Evolutionary conservation across 1,284 basidiomycete genomes (phyloP).

Genomic region (Irpex sp.): DNA sequence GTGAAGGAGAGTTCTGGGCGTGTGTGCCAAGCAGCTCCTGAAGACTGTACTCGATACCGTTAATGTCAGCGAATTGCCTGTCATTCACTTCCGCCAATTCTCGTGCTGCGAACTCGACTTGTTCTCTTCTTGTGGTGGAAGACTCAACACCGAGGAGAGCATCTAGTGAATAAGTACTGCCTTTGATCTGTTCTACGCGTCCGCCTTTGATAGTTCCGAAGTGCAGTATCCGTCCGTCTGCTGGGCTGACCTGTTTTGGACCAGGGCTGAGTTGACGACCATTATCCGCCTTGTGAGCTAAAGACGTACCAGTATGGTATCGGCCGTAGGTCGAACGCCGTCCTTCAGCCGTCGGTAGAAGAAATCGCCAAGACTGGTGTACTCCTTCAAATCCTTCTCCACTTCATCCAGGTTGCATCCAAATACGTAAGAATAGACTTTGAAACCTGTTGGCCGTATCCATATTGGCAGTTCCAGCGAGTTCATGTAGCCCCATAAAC

Average conservation of each 20-base stretch:
- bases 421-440: slow-evolving; percentile 81
- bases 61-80: slow-evolving; percentile 91
- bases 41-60: slow-evolving; percentile 94
- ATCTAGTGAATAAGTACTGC: slow-evolving; percentile 93
- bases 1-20: slow-evolving; percentile 28
- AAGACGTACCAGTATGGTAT: slow-evolving; percentile 64
- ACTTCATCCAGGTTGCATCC: slow-evolving; percentile 95
- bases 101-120: slow-evolving; percentile 38
- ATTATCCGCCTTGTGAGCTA: neutral
- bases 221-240: slow-evolving; percentile 90
- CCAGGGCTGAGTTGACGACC: neutral
- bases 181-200: slow-evolving; percentile 95
- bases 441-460: slow-evolving; percentile 87
- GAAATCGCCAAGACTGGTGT: slow-evolving; percentile 86
- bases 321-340: slow-evolving; percentile 78
- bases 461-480: slow-evolving; percentile 89
- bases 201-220: slow-evolving; percentile 83
- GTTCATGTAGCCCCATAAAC: slow-evolving; percentile 95
- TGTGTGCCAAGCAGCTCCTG: slow-evolving; percentile 69
- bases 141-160: slow-evolving; percentile 80
- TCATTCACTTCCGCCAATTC: slow-evolving; percentile 67
- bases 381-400: slow-evolving; percentile 75
- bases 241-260: slow-evolving; percentile 71
- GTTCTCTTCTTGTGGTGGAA: slow-evolving; percentile 31
- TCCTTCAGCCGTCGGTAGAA: slow-evolving; percentile 89